A percentile compares a stretch with the other conserved stretches of the same genome.
phyloP scores from a whole-genome alignment of 805 yeast species.

The Candida manassasensis region DNA sequence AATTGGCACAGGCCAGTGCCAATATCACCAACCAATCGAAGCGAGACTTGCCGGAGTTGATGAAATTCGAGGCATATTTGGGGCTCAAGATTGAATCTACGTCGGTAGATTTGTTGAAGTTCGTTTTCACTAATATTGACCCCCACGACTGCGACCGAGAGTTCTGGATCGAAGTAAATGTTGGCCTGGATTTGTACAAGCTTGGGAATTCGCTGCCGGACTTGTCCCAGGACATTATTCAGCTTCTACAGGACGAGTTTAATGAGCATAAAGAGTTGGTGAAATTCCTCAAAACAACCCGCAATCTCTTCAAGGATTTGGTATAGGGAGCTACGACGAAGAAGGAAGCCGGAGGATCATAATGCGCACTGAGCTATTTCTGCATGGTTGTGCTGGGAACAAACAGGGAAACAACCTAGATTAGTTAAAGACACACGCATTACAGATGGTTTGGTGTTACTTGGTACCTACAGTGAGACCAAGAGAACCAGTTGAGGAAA shows the following conservation, averaged over 20 bases:
- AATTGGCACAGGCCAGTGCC: constrained; percentile 10
- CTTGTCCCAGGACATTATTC: constrained; percentile 17
- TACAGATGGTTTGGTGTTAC: too few species aligned
- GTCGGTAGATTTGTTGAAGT: constrained; percentile 40
- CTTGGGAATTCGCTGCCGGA: constrained; percentile 36
- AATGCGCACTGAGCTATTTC: too few species aligned
- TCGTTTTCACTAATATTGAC: constrained; percentile 47
- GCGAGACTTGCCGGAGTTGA: constrained; percentile 48
- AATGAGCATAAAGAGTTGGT: constrained; percentile 24
- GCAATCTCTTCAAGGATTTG: constrained; percentile 7
- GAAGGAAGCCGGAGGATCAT: too few species aligned
- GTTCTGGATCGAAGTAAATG: constrained; percentile 42
- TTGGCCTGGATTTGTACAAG: constrained; percentile 37
- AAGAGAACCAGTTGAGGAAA: too few species aligned
- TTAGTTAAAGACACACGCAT: too few species aligned
- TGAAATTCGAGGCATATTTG: constrained; percentile 46
- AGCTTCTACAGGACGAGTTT: constrained; percentile 18
- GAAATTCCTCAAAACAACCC: constrained; percentile 16
- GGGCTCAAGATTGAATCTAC: constrained; percentile 54
- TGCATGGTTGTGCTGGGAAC: too few species aligned
- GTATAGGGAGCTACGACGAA: constrained; percentile 2
- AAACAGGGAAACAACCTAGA: too few species aligned
- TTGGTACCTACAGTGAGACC: too few species aligned
- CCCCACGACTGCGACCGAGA: constrained; percentile 37
- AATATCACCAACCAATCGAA: constrained; percentile 37